Evolutionary conservation across 1,284 basidiomycete species (phyloP).

Genomic region (Ustilago loliicola): DNA sequence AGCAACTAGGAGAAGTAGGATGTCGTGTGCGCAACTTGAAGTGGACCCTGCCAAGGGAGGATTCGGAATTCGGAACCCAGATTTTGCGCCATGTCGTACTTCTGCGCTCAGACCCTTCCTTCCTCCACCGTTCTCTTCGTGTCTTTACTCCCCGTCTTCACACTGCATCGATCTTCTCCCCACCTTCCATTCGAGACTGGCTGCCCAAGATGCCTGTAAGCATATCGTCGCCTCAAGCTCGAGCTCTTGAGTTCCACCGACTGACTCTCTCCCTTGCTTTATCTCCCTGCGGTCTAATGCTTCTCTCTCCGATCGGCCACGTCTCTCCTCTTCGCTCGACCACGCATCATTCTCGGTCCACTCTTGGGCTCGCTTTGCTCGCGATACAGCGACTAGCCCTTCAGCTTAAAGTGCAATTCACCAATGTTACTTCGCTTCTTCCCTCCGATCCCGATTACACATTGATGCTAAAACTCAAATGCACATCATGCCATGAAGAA

Average conservation of each 20-base stretch:
- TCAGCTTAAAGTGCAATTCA: constrained; percentile 63
- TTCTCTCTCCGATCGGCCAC: no score
- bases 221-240: not conserved
- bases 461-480: constrained; percentile 62
- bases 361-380: not conserved
- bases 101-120: not conserved
- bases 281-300: not conserved
- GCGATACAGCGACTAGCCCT: constrained; percentile 57
- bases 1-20: no score
- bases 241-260: no score
- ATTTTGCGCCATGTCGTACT: constrained; percentile 17
- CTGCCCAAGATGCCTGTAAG: constrained; percentile 12
- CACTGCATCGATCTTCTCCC: not conserved
- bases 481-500: constrained; percentile 66
- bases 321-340: not conserved
- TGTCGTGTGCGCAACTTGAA: constrained; percentile 21
- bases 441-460: constrained; percentile 61
- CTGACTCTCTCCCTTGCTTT: no score
- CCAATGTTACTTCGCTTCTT: constrained; percentile 56
- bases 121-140: not conserved
- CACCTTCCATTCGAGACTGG: not conserved
- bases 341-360: not conserved
- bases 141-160: no score
- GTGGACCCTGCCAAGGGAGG: not conserved
- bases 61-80: constrained; percentile 14